Base-by-base conservation (phyloP, 2,329 filamentous ascomycete genomes). In the Beauveria rudraprayagi region DNA sequence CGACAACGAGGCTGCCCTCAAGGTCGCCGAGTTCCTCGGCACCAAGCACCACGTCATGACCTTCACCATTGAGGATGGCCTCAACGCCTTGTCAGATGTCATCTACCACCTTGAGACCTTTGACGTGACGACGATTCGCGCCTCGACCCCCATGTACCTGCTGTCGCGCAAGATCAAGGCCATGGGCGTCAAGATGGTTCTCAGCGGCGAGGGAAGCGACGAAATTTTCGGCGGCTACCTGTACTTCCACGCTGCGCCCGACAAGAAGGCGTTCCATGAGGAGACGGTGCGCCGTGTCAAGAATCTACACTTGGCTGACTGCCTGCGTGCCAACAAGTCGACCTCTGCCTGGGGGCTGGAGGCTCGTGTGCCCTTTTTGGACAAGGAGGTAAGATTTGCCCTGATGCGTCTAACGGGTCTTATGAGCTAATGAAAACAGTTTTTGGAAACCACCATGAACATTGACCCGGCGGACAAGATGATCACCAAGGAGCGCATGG, bases 161-260 rank as follows among this genome's bases (percentile, higher is more conserved):
- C 84, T 99, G 53, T 94, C 91, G 64, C 88, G 95, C 74, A 99
- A 99, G 83, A 99, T 99, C 82, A 99, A 99, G 83, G 94, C 92
- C 41, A 93, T 97, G 87, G 94, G 94, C 65, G 90, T 99, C 72
- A 99, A 99, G 85, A 99, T 99, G 94, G 94, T 99, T 61, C 83
- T 99, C 64, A 95, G 90, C 70, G 94, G 94, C 64, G 94, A 99
- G 78, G 94, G 94, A 55, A 94, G 90, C 70, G 94, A 99, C 75
- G 94, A 99, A 79, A 97, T 97, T 73, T 97, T 97, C 68, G 94
- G 94, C 65, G 94, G 94, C 58, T 99, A 99, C 77, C 86, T 99
- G 22, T 99, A 99, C 83, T 99, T 99, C 86, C 92, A 96, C 76
- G 90, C 88, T 64, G 94, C 94, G 2, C 94, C 94, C 24, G 83